These are phyloP conservation scores for Calonectria pseudoreteaudii DNA, from an alignment of 2,329 filamentous ascomycete genomes.

Conservation along the genomic window DNA sequence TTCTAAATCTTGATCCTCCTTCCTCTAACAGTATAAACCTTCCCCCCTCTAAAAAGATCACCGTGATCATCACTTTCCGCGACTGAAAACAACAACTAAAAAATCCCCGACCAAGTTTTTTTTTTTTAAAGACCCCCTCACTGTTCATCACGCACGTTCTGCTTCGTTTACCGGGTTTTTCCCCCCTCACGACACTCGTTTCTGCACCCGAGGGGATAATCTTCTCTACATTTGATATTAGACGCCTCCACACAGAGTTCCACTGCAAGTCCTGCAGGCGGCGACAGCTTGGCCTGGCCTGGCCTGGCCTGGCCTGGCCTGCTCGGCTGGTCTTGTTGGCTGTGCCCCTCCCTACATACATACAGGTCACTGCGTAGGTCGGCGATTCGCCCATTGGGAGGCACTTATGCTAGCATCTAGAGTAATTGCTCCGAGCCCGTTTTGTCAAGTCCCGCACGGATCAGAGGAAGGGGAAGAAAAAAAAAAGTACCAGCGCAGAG, in stretches of 20 bases:
- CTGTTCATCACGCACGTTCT: neutral
- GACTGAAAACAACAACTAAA: neutral
- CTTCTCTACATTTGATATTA: neutral
- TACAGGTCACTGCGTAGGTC: neutral
- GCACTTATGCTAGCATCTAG: neutral
- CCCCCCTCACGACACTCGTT: neutral
- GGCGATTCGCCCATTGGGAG: slow-evolving; percentile 8
- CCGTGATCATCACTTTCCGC: neutral
- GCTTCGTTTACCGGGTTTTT: neutral
- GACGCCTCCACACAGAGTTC: neutral
- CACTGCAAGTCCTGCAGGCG: neutral
- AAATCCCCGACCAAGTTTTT: neutral
- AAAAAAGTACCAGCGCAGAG: neutral
- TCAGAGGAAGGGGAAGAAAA: neutral
- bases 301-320: neutral
- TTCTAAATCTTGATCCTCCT: slow-evolving; percentile 13
- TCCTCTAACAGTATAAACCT: slow-evolving; percentile 6
- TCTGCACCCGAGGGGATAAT: neutral
- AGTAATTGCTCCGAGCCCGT: neutral
- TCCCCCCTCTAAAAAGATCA: neutral
- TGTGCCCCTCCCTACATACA: neutral
- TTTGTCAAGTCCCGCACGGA: neutral
- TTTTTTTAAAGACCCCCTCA: neutral
- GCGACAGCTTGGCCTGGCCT: neutral
- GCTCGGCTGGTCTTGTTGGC: neutral